These are phyloP conservation scores for Geosmithia flava DNA, from an alignment of 2,329 filamentous ascomycete species.

Conservation along the genomic window DNA sequence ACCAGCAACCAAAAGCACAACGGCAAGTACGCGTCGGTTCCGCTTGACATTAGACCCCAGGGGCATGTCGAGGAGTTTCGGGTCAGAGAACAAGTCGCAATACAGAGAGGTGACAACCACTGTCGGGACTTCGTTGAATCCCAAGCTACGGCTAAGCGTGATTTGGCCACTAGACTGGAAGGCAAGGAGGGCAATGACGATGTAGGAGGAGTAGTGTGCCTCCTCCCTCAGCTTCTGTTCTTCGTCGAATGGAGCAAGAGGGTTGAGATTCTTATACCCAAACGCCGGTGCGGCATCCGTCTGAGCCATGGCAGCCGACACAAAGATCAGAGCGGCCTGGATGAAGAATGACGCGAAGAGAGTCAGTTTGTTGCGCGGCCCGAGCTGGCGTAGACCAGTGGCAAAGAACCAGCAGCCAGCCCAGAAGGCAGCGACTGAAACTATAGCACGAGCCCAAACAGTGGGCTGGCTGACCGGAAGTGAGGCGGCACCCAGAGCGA, in stretches of 20 bases:
- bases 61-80: constrained; percentile 16
- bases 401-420: constrained; percentile 37
- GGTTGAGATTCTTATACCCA: neutral
- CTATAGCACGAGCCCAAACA: constrained; percentile 34
- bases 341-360: constrained; percentile 35
- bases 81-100: constrained; percentile 39
- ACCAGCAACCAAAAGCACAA: constrained; percentile 31
- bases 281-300: constrained; percentile 14
- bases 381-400: constrained; percentile 11
- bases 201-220: constrained; percentile 17
- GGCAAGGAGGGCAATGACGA: constrained; percentile 32
- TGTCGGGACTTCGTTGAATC: constrained; percentile 40
- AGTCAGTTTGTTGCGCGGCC: constrained; percentile 20
- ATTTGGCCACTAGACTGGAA: constrained; percentile 43
- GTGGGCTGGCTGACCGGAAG: constrained; percentile 36
- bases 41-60: constrained; percentile 31
- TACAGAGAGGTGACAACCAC: constrained; percentile 43
- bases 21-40: constrained; percentile 31
- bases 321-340: constrained; percentile 36
- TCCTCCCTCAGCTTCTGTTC: neutral
- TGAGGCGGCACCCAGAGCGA: constrained; percentile 42
- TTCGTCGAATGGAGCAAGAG: constrained; percentile 2
- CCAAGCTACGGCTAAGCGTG: constrained; percentile 32
- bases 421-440: constrained; percentile 41
- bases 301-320: constrained; percentile 40